Evolutionary conservation across 495 filamentous ascomycete genomes (phyloP).

Genomic region (Usnea hakonensis): DNA sequence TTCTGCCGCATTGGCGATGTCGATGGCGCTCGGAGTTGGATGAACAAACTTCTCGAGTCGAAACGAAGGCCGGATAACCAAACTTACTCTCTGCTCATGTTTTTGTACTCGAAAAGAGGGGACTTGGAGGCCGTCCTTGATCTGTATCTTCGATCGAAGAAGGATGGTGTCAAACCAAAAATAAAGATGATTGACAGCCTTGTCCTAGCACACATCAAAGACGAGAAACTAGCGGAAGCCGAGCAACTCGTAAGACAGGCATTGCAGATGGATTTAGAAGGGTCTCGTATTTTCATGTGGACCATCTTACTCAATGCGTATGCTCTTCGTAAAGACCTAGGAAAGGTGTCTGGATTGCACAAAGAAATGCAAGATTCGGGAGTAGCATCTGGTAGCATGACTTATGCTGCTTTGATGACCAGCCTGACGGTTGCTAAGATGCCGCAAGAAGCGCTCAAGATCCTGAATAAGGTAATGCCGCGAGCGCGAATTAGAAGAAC

Average conservation of each 20-base stretch:
- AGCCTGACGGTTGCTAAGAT: slow-evolving; percentile 53
- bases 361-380: slow-evolving; percentile 50
- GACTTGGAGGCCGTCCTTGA: slow-evolving; percentile 61
- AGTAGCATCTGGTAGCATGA: slow-evolving; percentile 57
- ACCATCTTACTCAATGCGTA: slow-evolving; percentile 65
- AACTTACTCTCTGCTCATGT: slow-evolving; percentile 66
- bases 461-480: slow-evolving; percentile 54
- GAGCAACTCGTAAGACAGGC: slow-evolving; percentile 50
- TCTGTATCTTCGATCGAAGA: slow-evolving; percentile 50
- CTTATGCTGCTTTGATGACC: slow-evolving; percentile 68
- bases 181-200: slow-evolving; percentile 54
- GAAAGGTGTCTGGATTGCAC: slow-evolving; percentile 51
- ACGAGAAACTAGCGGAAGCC: slow-evolving; percentile 50
- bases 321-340: slow-evolving; percentile 57
- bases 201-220: slow-evolving; percentile 62
- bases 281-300: slow-evolving; percentile 59
- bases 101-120: slow-evolving; percentile 60
- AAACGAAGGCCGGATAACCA: slow-evolving; percentile 44
- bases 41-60: slow-evolving; percentile 45
- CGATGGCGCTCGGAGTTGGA: slow-evolving; percentile 50
- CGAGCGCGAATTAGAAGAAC: slow-evolving; percentile 50
- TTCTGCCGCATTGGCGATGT: slow-evolving; percentile 58
- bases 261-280: slow-evolving; percentile 32
- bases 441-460: slow-evolving; percentile 55
- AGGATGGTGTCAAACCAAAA: slow-evolving; percentile 34